Percentiles rank a stretch among this genome's conserved stretches.
Evolutionary conservation across 2,329 filamentous ascomycete genomes (phyloP).

Genomic region (Colletotrichum sp.): DNA sequence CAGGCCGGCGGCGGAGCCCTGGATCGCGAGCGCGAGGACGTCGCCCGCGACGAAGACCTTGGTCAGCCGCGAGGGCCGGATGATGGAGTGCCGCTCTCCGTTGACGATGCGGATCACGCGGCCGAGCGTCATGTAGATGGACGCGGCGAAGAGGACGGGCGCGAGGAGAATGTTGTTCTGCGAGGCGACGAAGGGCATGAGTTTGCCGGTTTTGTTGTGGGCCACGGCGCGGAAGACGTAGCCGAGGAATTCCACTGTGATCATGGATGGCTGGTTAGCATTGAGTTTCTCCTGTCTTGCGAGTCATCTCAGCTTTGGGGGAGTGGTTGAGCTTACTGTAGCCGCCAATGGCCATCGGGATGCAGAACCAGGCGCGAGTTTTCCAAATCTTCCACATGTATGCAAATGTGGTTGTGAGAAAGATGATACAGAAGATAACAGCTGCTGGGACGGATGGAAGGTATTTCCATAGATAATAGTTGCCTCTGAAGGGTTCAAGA

Average conservation of each 20-base stretch:
- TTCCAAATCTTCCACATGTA: slow-evolving; percentile 38
- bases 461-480: slow-evolving; percentile 35
- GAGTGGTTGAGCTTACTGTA: slow-evolving; percentile 34
- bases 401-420: slow-evolving; percentile 34
- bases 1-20: slow-evolving; percentile 32
- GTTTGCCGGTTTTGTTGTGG: slow-evolving; percentile 24
- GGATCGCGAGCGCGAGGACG: slow-evolving; percentile 37
- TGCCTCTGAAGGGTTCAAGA: slow-evolving; percentile 24
- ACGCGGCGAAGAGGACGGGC: slow-evolving; percentile 51
- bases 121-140: slow-evolving; percentile 55
- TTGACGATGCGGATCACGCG: slow-evolving; percentile 43
- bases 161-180: slow-evolving; percentile 30
- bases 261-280: neutral
- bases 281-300: too few relatives aligned
- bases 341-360: slow-evolving; percentile 43
- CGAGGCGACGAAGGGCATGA: slow-evolving; percentile 35
- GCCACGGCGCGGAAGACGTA: slow-evolving; percentile 30
- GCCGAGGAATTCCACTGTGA: slow-evolving; percentile 40
- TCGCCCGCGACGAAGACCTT: slow-evolving; percentile 61
- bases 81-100: slow-evolving; percentile 34
- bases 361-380: slow-evolving; percentile 48
- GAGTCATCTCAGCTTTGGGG: neutral
- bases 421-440: slow-evolving; percentile 44
- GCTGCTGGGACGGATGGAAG: slow-evolving; percentile 46
- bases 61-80: slow-evolving; percentile 48